Evolutionary conservation across 352 stramenopile species (phyloP).

Genomic region (Elongisporangium prolatum): DNA sequence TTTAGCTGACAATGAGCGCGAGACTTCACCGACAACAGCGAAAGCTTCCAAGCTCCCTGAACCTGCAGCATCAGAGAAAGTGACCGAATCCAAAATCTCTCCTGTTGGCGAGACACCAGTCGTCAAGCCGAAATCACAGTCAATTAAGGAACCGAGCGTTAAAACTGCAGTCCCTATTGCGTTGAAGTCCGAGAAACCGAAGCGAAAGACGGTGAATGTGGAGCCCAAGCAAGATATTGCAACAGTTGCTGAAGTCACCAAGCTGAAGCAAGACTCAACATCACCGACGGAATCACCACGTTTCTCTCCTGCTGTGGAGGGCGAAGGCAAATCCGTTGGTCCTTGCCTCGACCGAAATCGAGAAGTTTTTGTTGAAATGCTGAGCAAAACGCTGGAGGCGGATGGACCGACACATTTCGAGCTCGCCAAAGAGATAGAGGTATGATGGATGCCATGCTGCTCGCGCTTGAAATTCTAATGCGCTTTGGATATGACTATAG

Average conservation of each 20-base stretch:
- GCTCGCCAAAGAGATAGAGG: constrained; percentile 71
- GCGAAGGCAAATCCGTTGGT: constrained; percentile 15
- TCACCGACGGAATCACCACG: neutral
- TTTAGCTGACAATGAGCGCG: neutral
- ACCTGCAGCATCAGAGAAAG: neutral
- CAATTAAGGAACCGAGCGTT: neutral
- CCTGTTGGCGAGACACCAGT: neutral
- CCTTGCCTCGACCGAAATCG: constrained; percentile 43
- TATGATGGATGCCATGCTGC: no score
- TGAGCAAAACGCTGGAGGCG: constrained; percentile 49
- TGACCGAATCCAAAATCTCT: neutral
- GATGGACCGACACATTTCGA: constrained; percentile 30
- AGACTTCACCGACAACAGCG: neutral
- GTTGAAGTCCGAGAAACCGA: neutral
- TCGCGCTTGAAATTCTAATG: no score
- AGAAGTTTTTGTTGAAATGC: constrained; percentile 59
- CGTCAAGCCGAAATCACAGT: neutral
- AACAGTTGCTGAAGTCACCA: neutral
- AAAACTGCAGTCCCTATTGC: neutral
- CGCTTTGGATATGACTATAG: constrained; percentile 18
- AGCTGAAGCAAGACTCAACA: neutral
- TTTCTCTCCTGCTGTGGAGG: constrained; percentile 8
- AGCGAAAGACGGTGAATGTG: constrained; percentile 4
- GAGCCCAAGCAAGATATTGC: neutral
- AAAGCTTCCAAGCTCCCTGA: neutral